Percentiles rank a stretch among this genome's conserved stretches.
Conservation (phyloP, 306 rosid species). For the Geum urbanum region DNA sequence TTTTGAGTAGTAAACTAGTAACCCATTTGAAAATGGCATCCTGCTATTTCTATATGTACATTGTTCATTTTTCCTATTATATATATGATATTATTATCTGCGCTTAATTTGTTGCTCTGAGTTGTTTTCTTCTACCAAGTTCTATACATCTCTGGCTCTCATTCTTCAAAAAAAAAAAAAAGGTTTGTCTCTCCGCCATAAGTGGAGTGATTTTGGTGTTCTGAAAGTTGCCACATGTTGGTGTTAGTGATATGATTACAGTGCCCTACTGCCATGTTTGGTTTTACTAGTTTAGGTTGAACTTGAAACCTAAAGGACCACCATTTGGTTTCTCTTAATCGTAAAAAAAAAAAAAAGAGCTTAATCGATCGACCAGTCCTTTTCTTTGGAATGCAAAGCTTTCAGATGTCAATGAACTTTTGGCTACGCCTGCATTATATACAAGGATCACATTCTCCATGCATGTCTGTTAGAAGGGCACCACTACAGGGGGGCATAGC, state of each 20-base stretch:
- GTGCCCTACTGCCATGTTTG: background rate
- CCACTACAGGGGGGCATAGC: background rate
- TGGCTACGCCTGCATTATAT: background rate
- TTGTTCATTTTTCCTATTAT: conserved; percentile 14
- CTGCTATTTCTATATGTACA: conserved; percentile 20
- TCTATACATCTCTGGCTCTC: background rate
- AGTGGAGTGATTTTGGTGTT: conserved; percentile 12
- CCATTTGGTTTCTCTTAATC: background rate
- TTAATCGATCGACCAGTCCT: background rate
- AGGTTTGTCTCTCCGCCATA: background rate
- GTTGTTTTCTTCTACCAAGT: conserved; percentile 1
- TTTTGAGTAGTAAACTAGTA: conserved; percentile 19
- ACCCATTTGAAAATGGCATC: conserved; percentile 40
- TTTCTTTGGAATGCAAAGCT: background rate
- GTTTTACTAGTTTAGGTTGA: background rate
- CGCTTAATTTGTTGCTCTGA: conserved; percentile 20
- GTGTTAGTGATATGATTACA: background rate
- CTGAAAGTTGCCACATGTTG: background rate
- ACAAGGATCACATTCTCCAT: conserved; percentile 9
- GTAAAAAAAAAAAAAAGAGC: conserved; percentile 5
- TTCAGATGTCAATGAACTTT: conserved; percentile 17
- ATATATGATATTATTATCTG: conserved; percentile 25
- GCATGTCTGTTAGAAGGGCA: background rate
- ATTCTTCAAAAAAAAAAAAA: too few species aligned
- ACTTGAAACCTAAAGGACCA: conserved; percentile 9